These are phyloP conservation scores for Aureobasidium sp. DNA, from an alignment of 2,329 filamentous ascomycete species.

Conservation along the genomic window DNA sequence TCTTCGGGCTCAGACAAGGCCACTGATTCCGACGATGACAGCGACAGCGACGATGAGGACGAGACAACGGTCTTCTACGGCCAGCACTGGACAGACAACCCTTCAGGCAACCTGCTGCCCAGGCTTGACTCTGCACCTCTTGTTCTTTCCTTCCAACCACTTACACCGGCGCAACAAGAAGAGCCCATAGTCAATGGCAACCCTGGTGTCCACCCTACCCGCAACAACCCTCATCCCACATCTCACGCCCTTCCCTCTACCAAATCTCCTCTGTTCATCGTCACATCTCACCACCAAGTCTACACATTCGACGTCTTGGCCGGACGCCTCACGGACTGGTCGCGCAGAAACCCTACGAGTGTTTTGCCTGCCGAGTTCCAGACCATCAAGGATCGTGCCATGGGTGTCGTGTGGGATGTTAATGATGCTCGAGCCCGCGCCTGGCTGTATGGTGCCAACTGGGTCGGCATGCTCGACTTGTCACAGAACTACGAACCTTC, in stretches of 20 bases:
- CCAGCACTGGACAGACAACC: constrained; percentile 68
- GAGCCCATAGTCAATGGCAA: constrained; percentile 33
- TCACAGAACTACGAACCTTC: constrained; percentile 54
- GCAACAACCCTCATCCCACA: constrained; percentile 45
- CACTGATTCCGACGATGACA: constrained; percentile 28
- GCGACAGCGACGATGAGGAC: constrained; percentile 38
- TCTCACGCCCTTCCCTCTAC: constrained; percentile 48
- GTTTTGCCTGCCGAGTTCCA: constrained; percentile 67
- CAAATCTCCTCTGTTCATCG: constrained; percentile 49
- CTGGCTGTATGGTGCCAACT: constrained; percentile 81
- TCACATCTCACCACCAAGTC: constrained; percentile 59
- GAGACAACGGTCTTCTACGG: constrained; percentile 44
- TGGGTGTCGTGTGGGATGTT: constrained; percentile 78
- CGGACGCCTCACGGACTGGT: constrained; percentile 77
- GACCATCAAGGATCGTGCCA: constrained; percentile 67
- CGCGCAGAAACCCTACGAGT: constrained; percentile 68
- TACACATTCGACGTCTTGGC: constrained; percentile 71
- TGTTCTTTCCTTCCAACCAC: constrained; percentile 40
- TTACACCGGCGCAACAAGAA: not conserved
- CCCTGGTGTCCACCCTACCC: constrained; percentile 41
- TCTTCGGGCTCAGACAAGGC: constrained; percentile 22
- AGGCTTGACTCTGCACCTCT: constrained; percentile 38
- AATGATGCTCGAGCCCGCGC: constrained; percentile 48
- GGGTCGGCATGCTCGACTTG: constrained; percentile 88
- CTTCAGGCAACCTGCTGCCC: constrained; percentile 43